Conservation (phyloP, 345 rosid genomes). For the Excoecaria cochinchinensis region DNA sequence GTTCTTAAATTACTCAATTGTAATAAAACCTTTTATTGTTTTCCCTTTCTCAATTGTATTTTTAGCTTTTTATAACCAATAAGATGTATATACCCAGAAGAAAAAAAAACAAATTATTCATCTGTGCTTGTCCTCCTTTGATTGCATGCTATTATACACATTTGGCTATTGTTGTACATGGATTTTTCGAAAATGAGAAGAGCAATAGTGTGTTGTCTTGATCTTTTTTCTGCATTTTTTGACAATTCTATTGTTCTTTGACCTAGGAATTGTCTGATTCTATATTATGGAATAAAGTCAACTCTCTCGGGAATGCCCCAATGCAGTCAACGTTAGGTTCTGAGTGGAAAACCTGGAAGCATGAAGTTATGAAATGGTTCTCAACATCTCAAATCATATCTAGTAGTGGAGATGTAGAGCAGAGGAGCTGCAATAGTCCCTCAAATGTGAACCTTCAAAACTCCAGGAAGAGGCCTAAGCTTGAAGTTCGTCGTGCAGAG, state of each 20-base stretch:
- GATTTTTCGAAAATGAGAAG: neutral
- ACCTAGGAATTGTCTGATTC: slow-evolving; percentile 75
- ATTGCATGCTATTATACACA: neutral
- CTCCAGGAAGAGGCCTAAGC: slow-evolving; percentile 79
- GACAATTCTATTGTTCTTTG: neutral
- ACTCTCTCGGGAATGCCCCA: slow-evolving; percentile 60
- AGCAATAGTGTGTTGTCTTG: neutral
- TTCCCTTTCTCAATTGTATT: neutral
- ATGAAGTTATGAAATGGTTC: slow-evolving; percentile 81
- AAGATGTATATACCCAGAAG: neutral
- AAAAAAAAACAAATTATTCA: neutral
- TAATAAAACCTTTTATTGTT: neutral
- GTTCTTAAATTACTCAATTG: neutral
- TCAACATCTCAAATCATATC: slow-evolving; percentile 50
- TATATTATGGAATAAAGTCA: slow-evolving; percentile 80
- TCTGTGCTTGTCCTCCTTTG: neutral
- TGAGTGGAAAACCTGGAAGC: slow-evolving; percentile 99
- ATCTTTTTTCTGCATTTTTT: neutral
- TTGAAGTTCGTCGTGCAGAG: slow-evolving; percentile 93
- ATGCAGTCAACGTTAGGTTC: slow-evolving; percentile 66
- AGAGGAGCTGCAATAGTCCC: slow-evolving; percentile 38
- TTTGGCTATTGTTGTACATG: neutral
- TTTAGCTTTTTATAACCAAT: neutral
- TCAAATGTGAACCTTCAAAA: slow-evolving; percentile 49
- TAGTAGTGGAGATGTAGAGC: slow-evolving; percentile 45